A percentile compares a stretch with the other conserved stretches of the same genome.
Evolutionary conservation across 2,329 filamentous ascomycete genomes (phyloP).

Genomic region (Stagonosporopsis rhizophila): DNA sequence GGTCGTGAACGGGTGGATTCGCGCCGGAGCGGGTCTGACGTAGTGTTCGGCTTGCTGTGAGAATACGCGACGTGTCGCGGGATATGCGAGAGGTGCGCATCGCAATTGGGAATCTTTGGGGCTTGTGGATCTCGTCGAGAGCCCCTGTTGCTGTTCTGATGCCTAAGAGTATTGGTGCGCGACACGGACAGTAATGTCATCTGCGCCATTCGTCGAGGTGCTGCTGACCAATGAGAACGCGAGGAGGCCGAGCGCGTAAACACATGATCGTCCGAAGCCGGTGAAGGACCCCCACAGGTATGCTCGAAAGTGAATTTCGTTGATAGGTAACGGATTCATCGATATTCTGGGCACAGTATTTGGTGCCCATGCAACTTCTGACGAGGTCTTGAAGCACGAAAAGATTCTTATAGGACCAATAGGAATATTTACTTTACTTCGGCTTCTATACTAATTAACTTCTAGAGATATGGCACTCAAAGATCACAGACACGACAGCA

Average conservation of each 20-base stretch:
- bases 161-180: background rate
- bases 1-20: constrained; percentile 31
- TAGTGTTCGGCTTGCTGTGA: constrained; percentile 41
- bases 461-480: background rate
- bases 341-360: too few relatives aligned
- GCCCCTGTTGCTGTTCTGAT: background rate
- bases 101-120: background rate
- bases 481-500: background rate
- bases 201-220: constrained; percentile 1
- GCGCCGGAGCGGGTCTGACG: constrained; percentile 42
- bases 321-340: too few relatives aligned
- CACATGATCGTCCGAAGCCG: background rate
- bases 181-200: constrained; percentile 13
- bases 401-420: too few relatives aligned
- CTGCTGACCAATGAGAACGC: constrained; percentile 8
- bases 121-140: too few relatives aligned
- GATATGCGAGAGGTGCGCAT: constrained; percentile 51
- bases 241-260: constrained; percentile 11
- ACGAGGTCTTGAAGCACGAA: background rate
- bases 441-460: background rate
- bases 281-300: background rate
- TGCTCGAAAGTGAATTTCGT: too few relatives aligned
- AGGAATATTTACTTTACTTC: too few relatives aligned
- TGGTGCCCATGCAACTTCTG: background rate
- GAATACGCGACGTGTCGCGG: constrained; percentile 44